phyloP scores from a whole-genome alignment of 2,329 filamentous ascomycete genomes.

The Thermothelomyces thermophilus region DNA sequence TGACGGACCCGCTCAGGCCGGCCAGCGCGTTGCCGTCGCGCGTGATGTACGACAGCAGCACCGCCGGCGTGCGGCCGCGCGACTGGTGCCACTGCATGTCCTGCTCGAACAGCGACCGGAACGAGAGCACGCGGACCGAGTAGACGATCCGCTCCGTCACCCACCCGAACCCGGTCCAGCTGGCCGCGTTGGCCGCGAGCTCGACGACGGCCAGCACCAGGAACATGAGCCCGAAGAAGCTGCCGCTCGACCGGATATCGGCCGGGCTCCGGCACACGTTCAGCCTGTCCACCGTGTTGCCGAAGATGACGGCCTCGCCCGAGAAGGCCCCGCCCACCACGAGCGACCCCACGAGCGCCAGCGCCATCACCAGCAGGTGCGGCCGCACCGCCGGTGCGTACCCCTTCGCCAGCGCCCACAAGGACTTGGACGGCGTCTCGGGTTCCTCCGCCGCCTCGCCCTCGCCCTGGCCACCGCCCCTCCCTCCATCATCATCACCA shows the following conservation, averaged over 20 bases:
- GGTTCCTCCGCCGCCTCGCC: too few species aligned
- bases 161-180: conserved; percentile 50
- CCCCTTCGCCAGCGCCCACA: conserved; percentile 20
- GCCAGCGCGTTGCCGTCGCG: conserved; percentile 61
- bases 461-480: too few species aligned
- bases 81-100: conserved; percentile 62
- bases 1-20: conserved; percentile 62
- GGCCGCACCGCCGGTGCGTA: conserved; percentile 25
- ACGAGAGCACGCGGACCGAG: conserved; percentile 47
- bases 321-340: conserved; percentile 53
- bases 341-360: conserved; percentile 44
- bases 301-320: conserved; percentile 54
- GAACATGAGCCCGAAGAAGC: conserved; percentile 52
- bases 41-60: conserved; percentile 61
- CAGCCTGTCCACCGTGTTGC: conserved; percentile 50
- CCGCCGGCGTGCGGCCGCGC: conserved; percentile 52
- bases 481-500: neutral
- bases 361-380: conserved; percentile 35
- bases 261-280: conserved; percentile 42
- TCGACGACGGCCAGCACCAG: conserved; percentile 55
- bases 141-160: conserved; percentile 53
- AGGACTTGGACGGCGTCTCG: conserved; percentile 18
- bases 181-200: conserved; percentile 52
- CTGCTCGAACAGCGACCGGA: conserved; percentile 51
- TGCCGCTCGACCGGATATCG: conserved; percentile 43